These are phyloP conservation scores for Claviceps sp. DNA, from an alignment of 2,329 filamentous ascomycete genomes.

Conservation along the genomic window DNA sequence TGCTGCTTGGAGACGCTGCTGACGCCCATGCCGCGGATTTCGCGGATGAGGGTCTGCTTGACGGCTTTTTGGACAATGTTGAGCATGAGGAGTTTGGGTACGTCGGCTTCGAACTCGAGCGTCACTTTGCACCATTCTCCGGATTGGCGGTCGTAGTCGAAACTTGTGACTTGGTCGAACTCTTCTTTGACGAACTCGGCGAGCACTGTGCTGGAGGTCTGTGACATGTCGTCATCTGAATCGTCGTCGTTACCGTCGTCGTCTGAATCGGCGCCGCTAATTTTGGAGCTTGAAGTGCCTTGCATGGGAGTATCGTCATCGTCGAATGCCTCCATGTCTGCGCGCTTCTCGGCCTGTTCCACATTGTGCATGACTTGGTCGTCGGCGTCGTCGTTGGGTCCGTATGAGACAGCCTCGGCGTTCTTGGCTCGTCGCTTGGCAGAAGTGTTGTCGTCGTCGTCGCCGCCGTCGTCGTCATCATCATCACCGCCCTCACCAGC, in stretches of 20 bases:
- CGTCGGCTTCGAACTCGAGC: constrained; percentile 65
- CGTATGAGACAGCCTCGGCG: constrained; percentile 74
- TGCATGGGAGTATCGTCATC: constrained; percentile 34
- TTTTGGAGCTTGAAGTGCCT: constrained; percentile 19
- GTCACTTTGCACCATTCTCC: constrained; percentile 70
- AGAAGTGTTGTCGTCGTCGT: constrained; percentile 63
- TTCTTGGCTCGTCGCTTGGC: constrained; percentile 66
- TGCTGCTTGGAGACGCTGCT: constrained; percentile 53
- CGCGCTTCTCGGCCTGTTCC: constrained; percentile 43
- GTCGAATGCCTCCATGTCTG: constrained; percentile 35
- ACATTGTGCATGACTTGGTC: constrained; percentile 55
- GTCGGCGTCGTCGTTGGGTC: constrained; percentile 86
- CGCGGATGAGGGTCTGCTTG: constrained; percentile 69
- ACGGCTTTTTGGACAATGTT: constrained; percentile 75
- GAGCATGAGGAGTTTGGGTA: constrained; percentile 87
- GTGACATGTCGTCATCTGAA: constrained; percentile 22
- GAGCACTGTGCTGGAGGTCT: constrained; percentile 32
- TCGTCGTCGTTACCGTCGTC: constrained; percentile 17
- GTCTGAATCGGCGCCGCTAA: constrained; percentile 22
- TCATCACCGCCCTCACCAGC: constrained; percentile 22
- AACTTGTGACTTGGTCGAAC: constrained; percentile 55
- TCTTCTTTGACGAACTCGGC: constrained; percentile 51
- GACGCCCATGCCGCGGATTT: constrained; percentile 61
- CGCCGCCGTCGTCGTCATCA: constrained; percentile 57
- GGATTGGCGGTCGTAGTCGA: constrained; percentile 62